These are phyloP conservation scores for Neophaeococcomyces mojaviensis DNA, from an alignment of 2,329 filamentous ascomycete genomes.

Conservation along the genomic window DNA sequence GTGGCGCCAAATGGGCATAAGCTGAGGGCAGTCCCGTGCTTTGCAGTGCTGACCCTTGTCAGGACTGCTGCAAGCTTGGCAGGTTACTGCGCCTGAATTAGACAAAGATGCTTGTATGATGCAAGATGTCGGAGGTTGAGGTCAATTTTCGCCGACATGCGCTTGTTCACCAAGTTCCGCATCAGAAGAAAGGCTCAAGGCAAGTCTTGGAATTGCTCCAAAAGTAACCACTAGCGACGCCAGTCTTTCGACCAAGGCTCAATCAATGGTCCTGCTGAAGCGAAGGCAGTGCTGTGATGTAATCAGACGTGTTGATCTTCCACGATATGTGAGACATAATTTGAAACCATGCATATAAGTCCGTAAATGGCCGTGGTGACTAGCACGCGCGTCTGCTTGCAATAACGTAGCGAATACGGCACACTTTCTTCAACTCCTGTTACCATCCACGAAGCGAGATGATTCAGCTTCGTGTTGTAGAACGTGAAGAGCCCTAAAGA, in stretches of 20 bases:
- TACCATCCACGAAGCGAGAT: too few relatives aligned
- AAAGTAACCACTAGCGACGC: constrained; percentile 4
- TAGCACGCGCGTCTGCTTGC: too few relatives aligned
- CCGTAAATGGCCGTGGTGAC: too few relatives aligned
- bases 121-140: constrained; percentile 6
- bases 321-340: constrained; percentile 1
- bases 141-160: neutral
- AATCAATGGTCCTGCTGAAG: neutral
- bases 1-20: constrained; percentile 8
- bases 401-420: too few relatives aligned
- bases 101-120: neutral
- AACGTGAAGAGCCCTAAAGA: too few relatives aligned
- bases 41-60: neutral
- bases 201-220: neutral
- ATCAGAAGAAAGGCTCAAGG: neutral
- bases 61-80: neutral
- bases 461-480: too few relatives aligned
- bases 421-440: too few relatives aligned
- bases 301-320: neutral
- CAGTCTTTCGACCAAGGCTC: neutral
- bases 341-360: neutral
- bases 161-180: neutral
- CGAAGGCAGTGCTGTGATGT: constrained; percentile 3
- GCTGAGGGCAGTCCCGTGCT: neutral
- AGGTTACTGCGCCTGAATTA: constrained; percentile 1